A percentile compares a stretch with the other conserved stretches of the same genome.
phyloP scores from a whole-genome alignment of 306 rosid species.

The Lathyrus aphaca region DNA sequence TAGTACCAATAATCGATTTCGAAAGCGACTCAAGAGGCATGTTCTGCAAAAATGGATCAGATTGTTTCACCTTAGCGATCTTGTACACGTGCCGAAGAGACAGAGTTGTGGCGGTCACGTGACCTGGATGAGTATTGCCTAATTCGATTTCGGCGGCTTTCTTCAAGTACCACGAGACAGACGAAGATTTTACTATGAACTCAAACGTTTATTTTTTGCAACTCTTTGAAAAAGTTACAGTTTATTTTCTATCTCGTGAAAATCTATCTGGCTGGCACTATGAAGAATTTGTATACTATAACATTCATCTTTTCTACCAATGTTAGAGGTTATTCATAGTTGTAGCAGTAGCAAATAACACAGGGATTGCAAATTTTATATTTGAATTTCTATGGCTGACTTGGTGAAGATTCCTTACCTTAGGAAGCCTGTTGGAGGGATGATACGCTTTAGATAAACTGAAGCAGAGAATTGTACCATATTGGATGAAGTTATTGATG shows the following conservation, averaged over 20 bases:
- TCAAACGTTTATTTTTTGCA: conserved; percentile 56
- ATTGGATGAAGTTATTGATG: conserved; percentile 3
- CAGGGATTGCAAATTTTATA: conserved; percentile 12
- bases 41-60: conserved; percentile 60
- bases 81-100: conserved; percentile 72
- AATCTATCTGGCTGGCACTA: too few species aligned
- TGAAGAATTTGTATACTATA: background rate
- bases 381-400: conserved; percentile 51
- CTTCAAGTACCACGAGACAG: conserved; percentile 80
- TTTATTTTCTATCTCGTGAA: background rate
- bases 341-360: conserved; percentile 1
- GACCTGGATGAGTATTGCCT: conserved; percentile 76
- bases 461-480: conserved; percentile 32
- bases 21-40: conserved; percentile 75
- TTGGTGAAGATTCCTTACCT: conserved; percentile 72
- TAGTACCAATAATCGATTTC: conserved; percentile 79
- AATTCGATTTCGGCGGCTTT: conserved; percentile 76
- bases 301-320: background rate
- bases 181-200: conserved; percentile 74
- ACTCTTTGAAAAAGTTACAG: background rate
- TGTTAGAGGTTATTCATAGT: too few species aligned
- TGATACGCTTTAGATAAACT: too few species aligned
- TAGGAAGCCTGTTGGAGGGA: too few species aligned
- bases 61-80: conserved; percentile 83
- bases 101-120: conserved; percentile 63